Percentiles rank a stretch among this genome's conserved stretches.
These are phyloP conservation scores for Solanum megistacrolobum DNA, from an alignment of 257 asterid species.

Conservation along the genomic window DNA sequence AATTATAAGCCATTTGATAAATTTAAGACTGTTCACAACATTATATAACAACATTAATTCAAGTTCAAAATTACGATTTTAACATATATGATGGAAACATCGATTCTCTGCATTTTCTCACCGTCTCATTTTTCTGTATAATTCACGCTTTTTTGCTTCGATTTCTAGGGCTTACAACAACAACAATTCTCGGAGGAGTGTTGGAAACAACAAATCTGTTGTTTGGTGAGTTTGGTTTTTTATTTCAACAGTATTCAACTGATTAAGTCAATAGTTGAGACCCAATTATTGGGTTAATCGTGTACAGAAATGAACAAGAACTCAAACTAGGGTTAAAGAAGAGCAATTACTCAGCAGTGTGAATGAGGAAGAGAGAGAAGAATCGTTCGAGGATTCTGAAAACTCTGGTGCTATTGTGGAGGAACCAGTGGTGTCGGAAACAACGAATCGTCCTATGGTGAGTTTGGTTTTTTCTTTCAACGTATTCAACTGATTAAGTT, in stretches of 20 bases:
- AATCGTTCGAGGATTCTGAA: constrained; percentile 61
- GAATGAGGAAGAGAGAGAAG: constrained; percentile 68
- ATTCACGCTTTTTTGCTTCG: background rate
- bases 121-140: background rate
- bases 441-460: too few relatives aligned
- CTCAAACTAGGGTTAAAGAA: constrained; percentile 36
- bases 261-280: background rate
- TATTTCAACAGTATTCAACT: background rate
- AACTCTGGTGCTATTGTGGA: too few relatives aligned
- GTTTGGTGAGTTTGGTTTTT: constrained; percentile 40
- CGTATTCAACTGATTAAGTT: too few relatives aligned
- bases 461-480: too few relatives aligned
- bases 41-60: too few relatives aligned
- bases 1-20: too few relatives aligned
- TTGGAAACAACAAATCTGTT: constrained; percentile 26
- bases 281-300: constrained; percentile 9
- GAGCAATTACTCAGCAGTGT: constrained; percentile 6
- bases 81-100: too few relatives aligned
- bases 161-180: background rate
- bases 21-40: too few relatives aligned
- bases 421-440: too few relatives aligned
- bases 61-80: too few relatives aligned
- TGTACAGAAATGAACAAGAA: constrained; percentile 73
- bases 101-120: background rate
- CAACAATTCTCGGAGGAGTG: too few relatives aligned